Evolutionary conservation across 768 basidiomycete genomes (phyloP).

Genomic region (Mycena latifolia): DNA sequence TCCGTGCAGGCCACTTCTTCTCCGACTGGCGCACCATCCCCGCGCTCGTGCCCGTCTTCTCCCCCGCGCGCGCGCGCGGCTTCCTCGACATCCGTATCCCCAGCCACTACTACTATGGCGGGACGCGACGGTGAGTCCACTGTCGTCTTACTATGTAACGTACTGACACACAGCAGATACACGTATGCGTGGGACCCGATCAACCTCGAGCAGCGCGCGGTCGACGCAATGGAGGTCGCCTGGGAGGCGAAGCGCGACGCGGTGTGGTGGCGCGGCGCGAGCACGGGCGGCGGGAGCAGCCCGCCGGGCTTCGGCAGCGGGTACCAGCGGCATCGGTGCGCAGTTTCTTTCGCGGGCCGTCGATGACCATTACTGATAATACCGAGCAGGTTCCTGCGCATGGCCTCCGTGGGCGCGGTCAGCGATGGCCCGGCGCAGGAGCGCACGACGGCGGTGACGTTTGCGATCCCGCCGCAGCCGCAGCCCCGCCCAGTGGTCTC

Average conservation of each 20-base stretch:
- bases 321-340: constrained; percentile 89
- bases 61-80: constrained; percentile 88
- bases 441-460: constrained; percentile 30
- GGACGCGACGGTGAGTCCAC: constrained; percentile 60
- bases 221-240: constrained; percentile 87
- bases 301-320: constrained; percentile 85
- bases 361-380: not conserved
- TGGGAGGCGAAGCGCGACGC: constrained; percentile 92
- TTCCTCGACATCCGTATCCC: constrained; percentile 95
- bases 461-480: constrained; percentile 26
- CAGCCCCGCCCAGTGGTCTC: constrained; percentile 39
- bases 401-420: constrained; percentile 65
- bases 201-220: constrained; percentile 76
- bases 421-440: constrained; percentile 4
- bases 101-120: constrained; percentile 95
- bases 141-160: not conserved
- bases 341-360: not conserved
- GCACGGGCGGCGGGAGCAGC: constrained; percentile 92
- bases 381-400: constrained; percentile 70
- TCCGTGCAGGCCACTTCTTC: constrained; percentile 85
- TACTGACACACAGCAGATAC: constrained; percentile 52
- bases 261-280: constrained; percentile 96
- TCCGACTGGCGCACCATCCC: constrained; percentile 95
- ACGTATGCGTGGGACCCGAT: constrained; percentile 93
- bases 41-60: constrained; percentile 93